Evolutionary conservation across 164 flowering plant species (phyloP).

Genomic region (Berberis vulgaris): DNA sequence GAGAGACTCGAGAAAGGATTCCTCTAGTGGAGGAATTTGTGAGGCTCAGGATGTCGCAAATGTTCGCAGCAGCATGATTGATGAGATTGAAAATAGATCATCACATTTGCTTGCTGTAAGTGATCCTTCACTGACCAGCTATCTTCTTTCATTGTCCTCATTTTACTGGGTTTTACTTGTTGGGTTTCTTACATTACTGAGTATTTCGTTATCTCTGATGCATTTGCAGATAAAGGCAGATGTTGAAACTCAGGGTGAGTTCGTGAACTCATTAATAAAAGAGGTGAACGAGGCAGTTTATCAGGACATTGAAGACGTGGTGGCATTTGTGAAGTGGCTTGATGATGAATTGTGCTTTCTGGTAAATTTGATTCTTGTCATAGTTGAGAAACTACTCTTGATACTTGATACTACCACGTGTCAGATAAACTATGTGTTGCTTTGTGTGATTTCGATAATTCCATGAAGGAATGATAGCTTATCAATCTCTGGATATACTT

Average conservation of each 20-base stretch:
- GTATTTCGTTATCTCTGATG: not conserved
- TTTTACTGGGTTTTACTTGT: not conserved
- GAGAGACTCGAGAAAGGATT: conserved; percentile 75
- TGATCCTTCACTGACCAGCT: conserved; percentile 2
- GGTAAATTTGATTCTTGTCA: conserved; percentile 33
- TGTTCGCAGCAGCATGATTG: conserved; percentile 88
- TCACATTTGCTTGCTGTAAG: conserved; percentile 93
- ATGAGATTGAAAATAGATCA: conserved; percentile 88
- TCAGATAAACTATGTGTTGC: no score
- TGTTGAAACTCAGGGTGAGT: conserved; percentile 92
- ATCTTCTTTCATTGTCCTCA: not conserved
- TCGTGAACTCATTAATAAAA: conserved; percentile 69
- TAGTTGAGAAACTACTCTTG: not conserved
- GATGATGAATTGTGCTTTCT: conserved; percentile 94
- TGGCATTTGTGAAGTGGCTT: conserved; percentile 94
- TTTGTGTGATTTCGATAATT: no score
- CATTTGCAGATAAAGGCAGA: conserved; percentile 77
- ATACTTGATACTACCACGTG: no score
- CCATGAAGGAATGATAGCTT: not conserved
- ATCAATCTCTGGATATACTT: not conserved
- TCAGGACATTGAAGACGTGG: conserved; percentile 72
- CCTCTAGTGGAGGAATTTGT: conserved; percentile 42
- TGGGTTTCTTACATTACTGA: no score
- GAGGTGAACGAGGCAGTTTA: conserved; percentile 80
- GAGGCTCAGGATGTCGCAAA: conserved; percentile 55